Conservation (phyloP, 106 monocot species). For the Dendrobium nobile region DNA sequence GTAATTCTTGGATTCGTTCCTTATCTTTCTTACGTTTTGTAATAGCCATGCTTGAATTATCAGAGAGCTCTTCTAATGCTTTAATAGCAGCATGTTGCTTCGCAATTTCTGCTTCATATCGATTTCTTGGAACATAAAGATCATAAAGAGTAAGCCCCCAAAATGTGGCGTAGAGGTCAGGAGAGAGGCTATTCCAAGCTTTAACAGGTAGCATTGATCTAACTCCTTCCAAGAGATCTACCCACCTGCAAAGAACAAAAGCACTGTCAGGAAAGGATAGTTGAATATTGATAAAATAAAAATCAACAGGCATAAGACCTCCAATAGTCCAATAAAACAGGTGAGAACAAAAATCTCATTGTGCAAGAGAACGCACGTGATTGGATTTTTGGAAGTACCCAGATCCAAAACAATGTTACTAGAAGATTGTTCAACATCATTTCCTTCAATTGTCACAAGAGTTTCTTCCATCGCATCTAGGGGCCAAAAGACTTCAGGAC, state of each 20-base stretch:
- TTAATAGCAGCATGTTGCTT: slow-evolving; percentile 87
- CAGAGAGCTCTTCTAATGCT: slow-evolving; percentile 84
- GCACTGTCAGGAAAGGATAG: neutral
- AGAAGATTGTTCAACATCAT: slow-evolving; percentile 28
- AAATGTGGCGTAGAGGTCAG: slow-evolving; percentile 92
- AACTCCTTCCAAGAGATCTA: slow-evolving; percentile 64
- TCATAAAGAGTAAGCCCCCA: slow-evolving; percentile 98
- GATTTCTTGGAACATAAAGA: slow-evolving; percentile 78
- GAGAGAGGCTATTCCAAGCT: slow-evolving; percentile 91
- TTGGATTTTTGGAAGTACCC: slow-evolving; percentile 31
- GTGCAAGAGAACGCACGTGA: slow-evolving; percentile 44
- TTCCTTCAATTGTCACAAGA: slow-evolving; percentile 20
- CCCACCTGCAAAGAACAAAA: slow-evolving; percentile 47
- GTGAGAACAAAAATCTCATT: neutral
- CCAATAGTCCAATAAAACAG: neutral
- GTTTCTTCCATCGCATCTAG: slow-evolving; percentile 35
- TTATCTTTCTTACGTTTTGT: slow-evolving; percentile 97
- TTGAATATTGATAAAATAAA: neutral
- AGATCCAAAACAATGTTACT: slow-evolving; percentile 48
- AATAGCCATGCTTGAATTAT: slow-evolving; percentile 87
- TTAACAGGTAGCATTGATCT: slow-evolving; percentile 58
- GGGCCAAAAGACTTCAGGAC: slow-evolving; percentile 78
- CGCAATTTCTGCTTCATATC: slow-evolving; percentile 82
- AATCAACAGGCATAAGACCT: neutral
- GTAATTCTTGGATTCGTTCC: slow-evolving; percentile 83